Evolutionary conservation across 202 grass and related monocot species (phyloP), one percentile per base, ranked within the genome.

Genomic region (Schoenoplectus triqueter): DNA sequence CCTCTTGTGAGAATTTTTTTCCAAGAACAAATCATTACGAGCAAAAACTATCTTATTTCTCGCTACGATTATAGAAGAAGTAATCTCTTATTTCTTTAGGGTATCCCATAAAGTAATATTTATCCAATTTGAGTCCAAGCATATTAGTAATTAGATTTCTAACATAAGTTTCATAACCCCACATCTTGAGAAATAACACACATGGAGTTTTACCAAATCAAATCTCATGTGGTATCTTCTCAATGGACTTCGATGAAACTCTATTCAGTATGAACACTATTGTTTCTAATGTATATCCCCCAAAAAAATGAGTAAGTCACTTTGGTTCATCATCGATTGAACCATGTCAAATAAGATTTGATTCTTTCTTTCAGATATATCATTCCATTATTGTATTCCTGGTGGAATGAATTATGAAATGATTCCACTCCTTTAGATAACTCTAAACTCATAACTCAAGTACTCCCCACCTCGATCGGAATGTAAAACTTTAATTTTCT

Each of bases 301-400:
- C 21, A 70, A 70, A 70, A 70, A 0, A 7, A 40, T 40, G 6
- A 17, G 42, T 9, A 70, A 70, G 3, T 45, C 56, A 15, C 10
- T 3, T 59, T 21, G 5, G n/a, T 5, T 64, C 61, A 64, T 64
- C 17, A 21, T 21, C 17, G 17, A 64, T 21, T 0, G 5, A 64
- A 64, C 18, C 18, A 73, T 73, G 39, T 50, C 69, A 1, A 47
- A 0, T 40, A 73, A 73, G 5, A 0, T 73, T 73, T 40, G 13
- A 48, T 47, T 73, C n/a, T 2, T 73, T 15, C 69, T 73, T 50
- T 73, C 39, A 4, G 13, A 73, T 48, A 73, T 40, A 48, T 9
- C 69, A 73, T 73, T 73, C 22, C 39, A 48, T 73, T 73, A 39
- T 5, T 1, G 66, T 70, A 4, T 70, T 70, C 17, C 66, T 3